Evolutionary conservation across 164 flowering plant genomes (phyloP).

Genomic region (Santalum album): DNA sequence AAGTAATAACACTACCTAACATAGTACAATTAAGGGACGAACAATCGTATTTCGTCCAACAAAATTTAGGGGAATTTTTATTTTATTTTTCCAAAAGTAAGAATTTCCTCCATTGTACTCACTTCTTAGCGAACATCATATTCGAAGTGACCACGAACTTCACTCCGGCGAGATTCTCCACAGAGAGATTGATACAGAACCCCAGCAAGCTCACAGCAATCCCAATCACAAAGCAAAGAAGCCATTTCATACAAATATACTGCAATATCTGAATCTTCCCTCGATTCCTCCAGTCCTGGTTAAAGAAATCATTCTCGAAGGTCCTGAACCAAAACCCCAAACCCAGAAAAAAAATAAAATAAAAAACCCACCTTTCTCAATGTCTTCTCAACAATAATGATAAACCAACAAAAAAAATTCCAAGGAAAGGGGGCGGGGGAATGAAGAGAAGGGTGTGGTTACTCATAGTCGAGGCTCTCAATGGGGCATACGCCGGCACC

Average conservation of each 20-base stretch:
- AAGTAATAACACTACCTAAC: too few relatives aligned
- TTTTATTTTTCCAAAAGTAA: too few relatives aligned
- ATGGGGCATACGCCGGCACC: slow-evolving; percentile 72
- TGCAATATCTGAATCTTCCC: slow-evolving; percentile 42
- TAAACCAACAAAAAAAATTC: too few relatives aligned
- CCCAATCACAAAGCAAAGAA: slow-evolving; percentile 58
- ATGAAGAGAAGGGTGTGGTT: too few relatives aligned
- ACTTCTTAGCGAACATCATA: slow-evolving; percentile 59
- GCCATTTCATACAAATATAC: slow-evolving; percentile 75
- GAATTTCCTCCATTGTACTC: too few relatives aligned
- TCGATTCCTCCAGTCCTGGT: slow-evolving; percentile 77
- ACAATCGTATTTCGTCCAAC: too few relatives aligned
- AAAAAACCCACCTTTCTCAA: background rate
- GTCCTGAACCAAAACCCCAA: too few relatives aligned
- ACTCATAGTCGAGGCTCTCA: slow-evolving; percentile 92
- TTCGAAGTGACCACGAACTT: slow-evolving; percentile 74
- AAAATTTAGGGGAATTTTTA: too few relatives aligned
- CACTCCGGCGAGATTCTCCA: slow-evolving; percentile 74
- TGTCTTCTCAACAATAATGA: too few relatives aligned
- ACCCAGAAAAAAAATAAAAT: slow-evolving; percentile 1
- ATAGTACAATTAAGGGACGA: too few relatives aligned
- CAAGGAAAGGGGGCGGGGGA: background rate
- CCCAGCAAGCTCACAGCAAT: slow-evolving; percentile 45
- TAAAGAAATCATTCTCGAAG: slow-evolving; percentile 70
- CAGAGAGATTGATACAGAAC: slow-evolving; percentile 59